Percentiles rank a stretch among this genome's conserved stretches.
These are phyloP conservation scores for Lepidium didymum DNA, from an alignment of 345 rosid genomes.

Conservation along the genomic window DNA sequence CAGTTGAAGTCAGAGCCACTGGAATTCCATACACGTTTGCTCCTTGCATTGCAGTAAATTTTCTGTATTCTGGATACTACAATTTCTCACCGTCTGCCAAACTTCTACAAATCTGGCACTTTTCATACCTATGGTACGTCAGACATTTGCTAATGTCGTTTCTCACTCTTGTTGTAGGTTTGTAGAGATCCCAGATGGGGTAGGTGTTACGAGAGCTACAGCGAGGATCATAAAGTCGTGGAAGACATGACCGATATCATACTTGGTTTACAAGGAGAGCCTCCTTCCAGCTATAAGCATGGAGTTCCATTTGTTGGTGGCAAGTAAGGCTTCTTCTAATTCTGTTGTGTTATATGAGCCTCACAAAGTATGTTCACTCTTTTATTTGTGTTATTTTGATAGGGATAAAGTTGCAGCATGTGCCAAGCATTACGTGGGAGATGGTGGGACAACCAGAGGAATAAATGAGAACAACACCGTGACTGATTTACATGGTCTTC, in stretches of 20 bases:
- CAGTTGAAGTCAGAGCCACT: constrained; percentile 95
- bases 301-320: constrained; percentile 88
- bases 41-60: constrained; percentile 88
- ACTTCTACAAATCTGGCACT: not conserved
- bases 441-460: constrained; percentile 92
- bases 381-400: not conserved
- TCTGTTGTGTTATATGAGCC: not conserved
- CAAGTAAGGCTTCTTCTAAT: constrained; percentile 44
- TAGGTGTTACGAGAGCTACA: constrained; percentile 92
- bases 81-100: not conserved
- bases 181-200: constrained; percentile 99
- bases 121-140: not conserved
- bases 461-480: constrained; percentile 78
- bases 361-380: not conserved
- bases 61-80: not conserved
- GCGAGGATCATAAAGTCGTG: constrained; percentile 81
- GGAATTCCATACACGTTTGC: constrained; percentile 92
- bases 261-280: constrained; percentile 86
- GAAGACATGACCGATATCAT: constrained; percentile 75
- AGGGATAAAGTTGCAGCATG: constrained; percentile 94
- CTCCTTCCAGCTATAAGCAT: constrained; percentile 47
- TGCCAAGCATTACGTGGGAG: constrained; percentile 95
- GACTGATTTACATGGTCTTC: constrained; percentile 58
- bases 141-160: not conserved
- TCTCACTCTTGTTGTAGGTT: constrained; percentile 48